These are phyloP conservation scores for Penicillium paxilli DNA, from an alignment of 495 filamentous ascomycete species.

Conservation along the genomic window DNA sequence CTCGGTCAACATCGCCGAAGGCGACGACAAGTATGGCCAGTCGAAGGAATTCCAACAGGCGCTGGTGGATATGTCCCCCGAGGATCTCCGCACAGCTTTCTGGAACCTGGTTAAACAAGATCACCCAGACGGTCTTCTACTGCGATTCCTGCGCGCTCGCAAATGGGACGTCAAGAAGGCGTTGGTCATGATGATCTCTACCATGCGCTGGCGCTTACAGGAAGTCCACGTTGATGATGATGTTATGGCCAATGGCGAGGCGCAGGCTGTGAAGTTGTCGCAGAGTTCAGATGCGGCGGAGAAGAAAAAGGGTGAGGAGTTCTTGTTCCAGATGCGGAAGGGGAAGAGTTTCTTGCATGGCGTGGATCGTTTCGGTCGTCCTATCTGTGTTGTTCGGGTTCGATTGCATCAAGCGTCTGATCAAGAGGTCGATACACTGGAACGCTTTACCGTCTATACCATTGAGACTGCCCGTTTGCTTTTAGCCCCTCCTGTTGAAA, in stretches of 20 bases:
- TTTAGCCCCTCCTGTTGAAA: slow-evolving; percentile 78
- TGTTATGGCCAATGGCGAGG: slow-evolving; percentile 79
- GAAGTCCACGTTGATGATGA: slow-evolving; percentile 87
- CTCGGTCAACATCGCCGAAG: slow-evolving; percentile 47
- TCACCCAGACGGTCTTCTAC: slow-evolving; percentile 81
- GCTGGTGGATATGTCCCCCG: slow-evolving; percentile 70
- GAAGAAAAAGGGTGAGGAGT: slow-evolving; percentile 74
- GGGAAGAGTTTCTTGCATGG: slow-evolving; percentile 97
- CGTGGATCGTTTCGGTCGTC: slow-evolving; percentile 77
- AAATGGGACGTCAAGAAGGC: slow-evolving; percentile 97
- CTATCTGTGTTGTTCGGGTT: slow-evolving; percentile 84
- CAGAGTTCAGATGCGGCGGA: slow-evolving; percentile 53
- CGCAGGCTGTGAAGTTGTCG: slow-evolving; percentile 57
- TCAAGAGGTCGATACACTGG: slow-evolving; percentile 76
- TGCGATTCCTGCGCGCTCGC: slow-evolving; percentile 87
- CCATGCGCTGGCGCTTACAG: slow-evolving; percentile 83
- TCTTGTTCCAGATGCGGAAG: slow-evolving; percentile 78
- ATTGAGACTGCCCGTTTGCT: slow-evolving; percentile 92
- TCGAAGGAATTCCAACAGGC: slow-evolving; percentile 82
- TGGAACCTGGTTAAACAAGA: slow-evolving; percentile 98
- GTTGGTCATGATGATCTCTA: slow-evolving; percentile 89
- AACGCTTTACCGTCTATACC: slow-evolving; percentile 87
- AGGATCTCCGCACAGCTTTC: slow-evolving; percentile 76
- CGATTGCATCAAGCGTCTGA: slow-evolving; percentile 78
- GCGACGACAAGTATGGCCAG: slow-evolving; percentile 91